Evolutionary conservation across 108 stramenopile species (phyloP), one percentile per base, ranked within the genome.

Genomic region (Pseudonitzschia pungens): DNA sequence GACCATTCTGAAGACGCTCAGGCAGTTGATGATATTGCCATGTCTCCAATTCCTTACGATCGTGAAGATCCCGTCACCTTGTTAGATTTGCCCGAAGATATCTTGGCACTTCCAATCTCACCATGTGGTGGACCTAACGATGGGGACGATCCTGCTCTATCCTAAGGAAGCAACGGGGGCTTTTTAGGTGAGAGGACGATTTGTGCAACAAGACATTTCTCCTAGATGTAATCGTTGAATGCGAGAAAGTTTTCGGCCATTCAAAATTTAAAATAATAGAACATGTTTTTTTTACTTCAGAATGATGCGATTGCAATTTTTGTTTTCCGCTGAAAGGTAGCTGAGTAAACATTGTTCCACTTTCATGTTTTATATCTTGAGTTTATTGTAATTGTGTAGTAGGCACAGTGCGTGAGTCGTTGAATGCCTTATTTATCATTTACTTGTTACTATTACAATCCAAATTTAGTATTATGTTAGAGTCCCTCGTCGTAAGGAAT

Each of bases 81-180:
- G 10, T 70, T 84, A 75, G 75, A 71, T 45, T 42, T 84, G 24
- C 78, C 83, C n/a, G 78, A 75, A 9, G 71, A 84, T 40, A 73
- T 84, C 20, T 26, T 84, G 64, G 28, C 60, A n/a, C 75, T 84
- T 27, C 83, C 83, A 0, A 84, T 84, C n/a, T 84, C 83, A 16
- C 65, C 83, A 28, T 78, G 74, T 70, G 24, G 21, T 24, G 78
- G 78, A 26, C 83, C 78, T 22, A 26, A 83, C 44, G 82, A 83
- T 45, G 77, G 68, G 2, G 82, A 83, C 53, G 77, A 72, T 3
- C 57, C 56, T 8, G 60, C 60, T 31, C 60, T 62, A n/a, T 33
- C 32, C 20, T 42, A 62, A 62, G 36, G 6, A 62, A 62, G 32
- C 29, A 33, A 33, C 20, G 60, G 60, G 22, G 20, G 60, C 12